Evolutionary conservation across 148 eudicot species (phyloP), one percentile per base, ranked within the genome.

Genomic region (Pouteria glomerata): DNA sequence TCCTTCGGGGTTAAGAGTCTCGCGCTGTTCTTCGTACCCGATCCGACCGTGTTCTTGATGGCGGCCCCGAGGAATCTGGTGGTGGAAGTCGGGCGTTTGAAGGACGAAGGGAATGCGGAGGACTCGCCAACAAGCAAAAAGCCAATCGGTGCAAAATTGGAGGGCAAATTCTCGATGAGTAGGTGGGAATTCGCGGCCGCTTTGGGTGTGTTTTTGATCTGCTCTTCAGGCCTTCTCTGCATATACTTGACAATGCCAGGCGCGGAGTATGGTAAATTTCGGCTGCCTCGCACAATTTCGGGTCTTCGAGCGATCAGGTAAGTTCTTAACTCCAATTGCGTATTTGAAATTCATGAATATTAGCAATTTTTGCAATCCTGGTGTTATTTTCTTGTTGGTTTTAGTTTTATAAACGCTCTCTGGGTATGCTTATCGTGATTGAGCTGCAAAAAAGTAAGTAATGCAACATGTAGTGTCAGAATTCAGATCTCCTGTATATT

Each of bases 301-400:
- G 98, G 91, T 85, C 96, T 95, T 66, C 91, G 96, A 33, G 51
- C 81, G 74, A 91, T 95, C 83, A 95, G 89, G 98, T 95, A 86
- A 29, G 85, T 47, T 39, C n/a, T 50, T 18, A 39, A 37, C 53
- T 70, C 65, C 26, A 58, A 4, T 56, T 39, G 1, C 19, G 42
- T 30, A 12, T 44, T 42, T 0, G 21, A 65, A 42, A 12, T 3
- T 53, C 41, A 19, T 33, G n/a, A 35, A 23, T 35, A 7, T 29
- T 47, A 1, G 18, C 11, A 52, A 2, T 53, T 23, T 34, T 68
- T 33, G 4, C 27, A 7, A 27, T 5, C 30, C 0, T n/a, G 18
- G 14, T 18, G 8, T 66, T 52, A 18, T 8, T 14, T 19, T 26
- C 34, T 26, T 57, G 18, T 57, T 57, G 34, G 6, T n/a, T n/a